Evolutionary conservation across 2,329 filamentous ascomycete genomes (phyloP), one percentile per base, ranked within the genome.

Genomic region (Elsinoe necatrix): DNA sequence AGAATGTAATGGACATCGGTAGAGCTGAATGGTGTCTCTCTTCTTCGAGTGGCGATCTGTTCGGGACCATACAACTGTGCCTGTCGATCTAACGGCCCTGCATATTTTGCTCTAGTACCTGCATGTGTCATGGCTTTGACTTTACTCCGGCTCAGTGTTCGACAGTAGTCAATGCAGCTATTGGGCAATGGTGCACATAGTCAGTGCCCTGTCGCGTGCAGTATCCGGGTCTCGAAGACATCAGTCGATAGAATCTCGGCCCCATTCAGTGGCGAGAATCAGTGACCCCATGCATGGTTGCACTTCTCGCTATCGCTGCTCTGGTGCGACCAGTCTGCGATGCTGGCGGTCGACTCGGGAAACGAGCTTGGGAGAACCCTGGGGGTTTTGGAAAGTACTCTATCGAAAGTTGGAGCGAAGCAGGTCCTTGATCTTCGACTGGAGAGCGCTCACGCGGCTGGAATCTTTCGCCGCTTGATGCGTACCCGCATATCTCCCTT

Each of bases 401-500:
- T n/a, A n/a, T n/a, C n/a, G n/a, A n/a, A n/a, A n/a, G 27, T 4
- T 29, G 4, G 9, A 29, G 9, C 27, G 9, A 29, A 29, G 27
- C 27, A 4, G 27, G 4, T 29, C 27, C 27, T 29, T 29, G 27
- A 29, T 29, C 27, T 29, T 29, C 4, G 27, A 9, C 27, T 29
- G 27, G 9, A 29, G 27, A 29, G 20, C 6, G 7, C 11, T 48
- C 43, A 52, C 4, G 21, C 48, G 7, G 29, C 5, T n/a, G 39
- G 21, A 23, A 61, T 50, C 35, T 59, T 48, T 41, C 67, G 62
- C 23, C 63, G 61, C 58, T 61, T 76, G 54, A 85, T 71, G 65
- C 75, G 77, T 2, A 82, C 81, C 54, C 76, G 74, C 6, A 81
- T 68, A 62, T 82, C 77, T 12, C 71, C 71, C 43, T 67, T 72